Evolutionary conservation across 2,329 filamentous ascomycete species (phyloP).

Genomic region (Mycogone perniciosa): DNA sequence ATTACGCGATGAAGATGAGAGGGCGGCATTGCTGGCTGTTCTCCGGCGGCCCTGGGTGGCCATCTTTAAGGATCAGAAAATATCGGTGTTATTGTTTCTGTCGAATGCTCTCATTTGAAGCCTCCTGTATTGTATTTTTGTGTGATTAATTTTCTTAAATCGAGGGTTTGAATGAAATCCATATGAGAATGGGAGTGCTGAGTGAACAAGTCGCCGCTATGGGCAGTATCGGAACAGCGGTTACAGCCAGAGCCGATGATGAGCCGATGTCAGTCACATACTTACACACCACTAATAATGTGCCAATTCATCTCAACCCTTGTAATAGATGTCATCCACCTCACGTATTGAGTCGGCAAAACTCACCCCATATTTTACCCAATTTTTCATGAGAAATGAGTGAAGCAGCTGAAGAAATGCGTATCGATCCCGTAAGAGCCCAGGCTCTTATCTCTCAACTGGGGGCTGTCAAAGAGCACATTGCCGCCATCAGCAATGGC

Average conservation of each 20-base stretch:
- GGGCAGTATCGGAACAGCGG: not conserved
- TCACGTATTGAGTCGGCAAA: not conserved
- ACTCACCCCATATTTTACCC: not conserved
- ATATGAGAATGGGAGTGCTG: not conserved
- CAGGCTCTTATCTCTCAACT: conserved; percentile 58
- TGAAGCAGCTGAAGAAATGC: conserved; percentile 46
- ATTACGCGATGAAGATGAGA: conserved; percentile 33
- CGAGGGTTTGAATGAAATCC: too few relatives aligned
- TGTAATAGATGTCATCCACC: not conserved
- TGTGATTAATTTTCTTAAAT: not conserved
- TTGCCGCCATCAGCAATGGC: conserved; percentile 47
- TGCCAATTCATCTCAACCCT: not conserved
- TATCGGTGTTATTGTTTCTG: conserved; percentile 24
- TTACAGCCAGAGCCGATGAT: conserved; percentile 25
- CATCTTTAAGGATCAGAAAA: conserved; percentile 12
- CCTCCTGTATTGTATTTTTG: not conserved
- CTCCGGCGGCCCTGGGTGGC: conserved; percentile 32
- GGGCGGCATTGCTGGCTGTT: conserved; percentile 39
- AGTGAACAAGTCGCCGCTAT: conserved; percentile 1
- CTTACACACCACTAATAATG: not conserved
- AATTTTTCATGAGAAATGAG: conserved; percentile 31
- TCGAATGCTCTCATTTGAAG: not conserved
- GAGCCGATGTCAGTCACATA: conserved; percentile 20
- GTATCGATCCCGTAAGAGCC: conserved; percentile 55
- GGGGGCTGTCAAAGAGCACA: conserved; percentile 50